phyloP scores from a whole-genome alignment of 2,329 filamentous ascomycete species.

The Epichloe sylvatica region DNA sequence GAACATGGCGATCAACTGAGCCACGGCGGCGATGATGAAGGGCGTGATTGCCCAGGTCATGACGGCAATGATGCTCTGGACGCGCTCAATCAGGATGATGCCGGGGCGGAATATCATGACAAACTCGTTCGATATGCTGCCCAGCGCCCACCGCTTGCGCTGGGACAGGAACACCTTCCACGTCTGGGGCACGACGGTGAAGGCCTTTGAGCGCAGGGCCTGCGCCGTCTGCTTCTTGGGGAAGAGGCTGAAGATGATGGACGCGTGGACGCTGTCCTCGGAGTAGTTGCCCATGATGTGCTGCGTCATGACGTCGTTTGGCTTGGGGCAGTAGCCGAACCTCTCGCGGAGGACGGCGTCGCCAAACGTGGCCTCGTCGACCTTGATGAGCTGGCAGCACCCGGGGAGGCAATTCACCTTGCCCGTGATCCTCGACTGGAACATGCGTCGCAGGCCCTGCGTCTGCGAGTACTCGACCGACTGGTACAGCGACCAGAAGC shows the following conservation, averaged over 20 bases:
- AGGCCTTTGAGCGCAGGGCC: slow-evolving; percentile 32
- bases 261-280: slow-evolving; percentile 36
- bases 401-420: slow-evolving; percentile 34
- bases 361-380: slow-evolving; percentile 35
- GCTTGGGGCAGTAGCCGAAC: slow-evolving; percentile 34
- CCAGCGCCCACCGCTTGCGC: slow-evolving; percentile 34
- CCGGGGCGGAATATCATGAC: slow-evolving; percentile 32
- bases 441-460: slow-evolving; percentile 32
- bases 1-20: slow-evolving; percentile 23
- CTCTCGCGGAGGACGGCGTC: slow-evolving; percentile 30
- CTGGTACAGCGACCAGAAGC: slow-evolving; percentile 32
- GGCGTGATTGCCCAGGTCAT: slow-evolving; percentile 32
- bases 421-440: slow-evolving; percentile 34
- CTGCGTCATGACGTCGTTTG: slow-evolving; percentile 33
- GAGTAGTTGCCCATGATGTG: slow-evolving; percentile 36
- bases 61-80: slow-evolving; percentile 32
- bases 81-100: slow-evolving; percentile 27
- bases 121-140: slow-evolving; percentile 34
- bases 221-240: slow-evolving; percentile 31
- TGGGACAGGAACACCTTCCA: slow-evolving; percentile 35
- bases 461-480: slow-evolving; percentile 35
- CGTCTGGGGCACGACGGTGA: slow-evolving; percentile 30
- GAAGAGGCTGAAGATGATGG: slow-evolving; percentile 32
- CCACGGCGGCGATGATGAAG: slow-evolving; percentile 28
- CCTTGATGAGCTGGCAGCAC: slow-evolving; percentile 35